Percentiles rank a stretch among this genome's conserved stretches.
These are phyloP conservation scores for Metschnikowia picachoensis DNA, from an alignment of 805 yeast species.

Conservation along the genomic window DNA sequence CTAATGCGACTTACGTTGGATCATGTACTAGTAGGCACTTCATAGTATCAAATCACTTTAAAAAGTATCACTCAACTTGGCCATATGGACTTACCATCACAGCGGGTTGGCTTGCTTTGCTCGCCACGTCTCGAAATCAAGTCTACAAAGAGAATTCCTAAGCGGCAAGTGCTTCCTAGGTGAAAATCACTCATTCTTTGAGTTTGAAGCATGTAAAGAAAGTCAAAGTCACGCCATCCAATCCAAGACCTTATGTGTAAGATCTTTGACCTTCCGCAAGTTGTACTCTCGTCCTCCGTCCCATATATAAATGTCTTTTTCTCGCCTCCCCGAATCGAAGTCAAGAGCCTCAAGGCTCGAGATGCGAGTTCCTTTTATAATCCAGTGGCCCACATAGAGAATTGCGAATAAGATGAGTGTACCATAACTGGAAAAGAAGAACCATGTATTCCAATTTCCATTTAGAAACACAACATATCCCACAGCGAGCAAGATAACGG, in stretches of 20 bases:
- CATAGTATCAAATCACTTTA: too few species aligned
- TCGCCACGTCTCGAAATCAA: too few species aligned
- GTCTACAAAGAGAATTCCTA: too few species aligned
- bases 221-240: constrained; percentile 27
- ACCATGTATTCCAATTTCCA: constrained; percentile 56
- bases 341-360: constrained; percentile 72
- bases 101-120: too few species aligned
- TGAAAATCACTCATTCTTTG: too few species aligned
- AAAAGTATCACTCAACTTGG: too few species aligned
- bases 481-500: constrained; percentile 48
- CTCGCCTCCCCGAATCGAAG: constrained; percentile 80
- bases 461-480: constrained; percentile 60
- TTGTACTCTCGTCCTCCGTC: constrained; percentile 58
- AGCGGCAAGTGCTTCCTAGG: too few species aligned
- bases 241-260: constrained; percentile 29
- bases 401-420: constrained; percentile 50
- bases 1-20: too few species aligned
- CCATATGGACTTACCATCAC: too few species aligned
- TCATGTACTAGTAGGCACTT: too few species aligned
- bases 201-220: too few species aligned
- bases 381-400: constrained; percentile 52
- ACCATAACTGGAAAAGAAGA: constrained; percentile 65
- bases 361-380: constrained; percentile 57
- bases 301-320: constrained; percentile 78
- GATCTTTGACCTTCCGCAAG: constrained; percentile 29